Percentiles rank a stretch among this genome's conserved stretches.
These are phyloP conservation scores for Lyophyllum atratum DNA, from an alignment of 768 basidiomycete genomes.

Conservation along the genomic window DNA sequence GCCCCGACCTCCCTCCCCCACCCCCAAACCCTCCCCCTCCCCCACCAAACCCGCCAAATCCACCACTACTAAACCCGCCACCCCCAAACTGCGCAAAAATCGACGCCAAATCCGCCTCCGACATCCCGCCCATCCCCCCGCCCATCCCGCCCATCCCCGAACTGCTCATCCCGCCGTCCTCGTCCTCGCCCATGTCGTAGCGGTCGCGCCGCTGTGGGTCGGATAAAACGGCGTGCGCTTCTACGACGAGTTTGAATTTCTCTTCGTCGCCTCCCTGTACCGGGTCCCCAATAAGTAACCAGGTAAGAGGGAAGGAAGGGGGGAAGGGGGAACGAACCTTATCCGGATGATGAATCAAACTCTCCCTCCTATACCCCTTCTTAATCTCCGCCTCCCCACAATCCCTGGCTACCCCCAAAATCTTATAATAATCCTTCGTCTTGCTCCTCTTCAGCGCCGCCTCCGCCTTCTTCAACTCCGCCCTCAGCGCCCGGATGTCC, in stretches of 20 bases:
- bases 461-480: slow-evolving; percentile 81
- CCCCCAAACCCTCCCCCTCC: slow-evolving; percentile 28
- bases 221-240: slow-evolving; percentile 81
- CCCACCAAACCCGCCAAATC: slow-evolving; percentile 23
- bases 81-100: slow-evolving; percentile 68
- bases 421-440: slow-evolving; percentile 89
- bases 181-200: slow-evolving; percentile 83
- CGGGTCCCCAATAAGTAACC: background rate
- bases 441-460: slow-evolving; percentile 83
- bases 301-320: background rate
- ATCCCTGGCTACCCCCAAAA: slow-evolving; percentile 62
- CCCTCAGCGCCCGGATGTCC: slow-evolving; percentile 61
- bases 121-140: slow-evolving; percentile 44
- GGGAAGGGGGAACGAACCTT: slow-evolving; percentile 47
- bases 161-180: slow-evolving; percentile 64
- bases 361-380: slow-evolving; percentile 89
- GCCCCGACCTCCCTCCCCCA: slow-evolving; percentile 24
- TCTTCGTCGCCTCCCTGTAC: slow-evolving; percentile 90
- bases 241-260: slow-evolving; percentile 89
- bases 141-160: slow-evolving; percentile 39
- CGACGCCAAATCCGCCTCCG: slow-evolving; percentile 56
- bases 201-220: slow-evolving; percentile 72
- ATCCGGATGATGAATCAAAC: slow-evolving; percentile 83
- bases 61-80: slow-evolving; percentile 12
- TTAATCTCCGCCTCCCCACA: slow-evolving; percentile 77